A percentile compares a stretch with the other conserved stretches of the same genome.
Evolutionary conservation across 345 rosid species (phyloP).

Genomic region (Eucalyptus viminalis): DNA sequence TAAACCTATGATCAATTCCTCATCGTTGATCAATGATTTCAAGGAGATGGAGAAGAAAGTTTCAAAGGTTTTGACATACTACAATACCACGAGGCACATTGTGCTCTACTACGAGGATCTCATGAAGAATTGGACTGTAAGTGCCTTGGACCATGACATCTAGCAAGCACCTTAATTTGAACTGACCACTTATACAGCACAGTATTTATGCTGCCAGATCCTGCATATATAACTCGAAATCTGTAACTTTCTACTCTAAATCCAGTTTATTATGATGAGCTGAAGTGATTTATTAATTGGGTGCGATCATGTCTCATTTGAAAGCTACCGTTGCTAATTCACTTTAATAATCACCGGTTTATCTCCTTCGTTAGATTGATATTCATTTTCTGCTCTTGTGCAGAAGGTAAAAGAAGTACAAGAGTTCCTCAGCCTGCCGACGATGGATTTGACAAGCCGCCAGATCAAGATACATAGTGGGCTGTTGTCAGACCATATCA

Average conservation of each 20-base stretch:
- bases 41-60: conserved; percentile 40
- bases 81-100: conserved; percentile 65
- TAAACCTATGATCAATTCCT: conserved; percentile 69
- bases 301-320: neutral
- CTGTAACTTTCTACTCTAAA: neutral
- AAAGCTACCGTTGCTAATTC: neutral
- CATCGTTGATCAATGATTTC: conserved; percentile 48
- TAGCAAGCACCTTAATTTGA: neutral
- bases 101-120: conserved; percentile 84
- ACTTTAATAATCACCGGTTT: neutral
- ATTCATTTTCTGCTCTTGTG: neutral
- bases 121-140: conserved; percentile 38
- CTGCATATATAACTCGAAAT: neutral
- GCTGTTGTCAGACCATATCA: conserved; percentile 42
- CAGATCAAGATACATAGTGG: conserved; percentile 94
- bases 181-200: neutral
- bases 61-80: conserved; percentile 44
- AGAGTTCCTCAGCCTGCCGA: conserved; percentile 59
- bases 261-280: neutral
- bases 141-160: neutral
- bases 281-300: neutral
- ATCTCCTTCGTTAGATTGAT: neutral
- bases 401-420: conserved; percentile 75
- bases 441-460: conserved; percentile 50
- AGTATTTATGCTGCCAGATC: neutral